Conservation (phyloP, 2,329 filamentous ascomycete species). For the Colletotrichum viniferum region DNA sequence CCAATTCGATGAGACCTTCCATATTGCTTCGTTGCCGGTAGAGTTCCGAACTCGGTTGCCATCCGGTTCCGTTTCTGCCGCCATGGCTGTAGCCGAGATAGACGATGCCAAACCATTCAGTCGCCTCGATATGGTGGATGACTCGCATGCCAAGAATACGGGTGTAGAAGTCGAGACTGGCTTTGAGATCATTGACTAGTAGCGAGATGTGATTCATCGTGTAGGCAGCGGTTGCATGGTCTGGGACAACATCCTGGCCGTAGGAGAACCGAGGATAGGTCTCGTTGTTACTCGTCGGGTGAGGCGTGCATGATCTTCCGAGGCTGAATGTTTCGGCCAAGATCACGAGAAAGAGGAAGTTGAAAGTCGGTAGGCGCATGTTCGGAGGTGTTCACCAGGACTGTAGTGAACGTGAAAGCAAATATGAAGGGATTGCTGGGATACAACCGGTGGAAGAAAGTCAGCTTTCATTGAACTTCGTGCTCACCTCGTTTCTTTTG, state of each 20-base stretch:
- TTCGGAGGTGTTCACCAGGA: accelerated
- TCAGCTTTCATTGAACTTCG: accelerated
- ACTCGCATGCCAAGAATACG: constrained; percentile 37
- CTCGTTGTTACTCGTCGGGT: not conserved
- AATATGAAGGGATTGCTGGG: accelerated
- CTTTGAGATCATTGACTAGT: constrained; percentile 31
- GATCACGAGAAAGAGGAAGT: not conserved
- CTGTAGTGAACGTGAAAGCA: accelerated
- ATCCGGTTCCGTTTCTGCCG: constrained; percentile 39
- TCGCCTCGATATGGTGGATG: constrained; percentile 34
- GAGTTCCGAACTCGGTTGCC: constrained; percentile 35
- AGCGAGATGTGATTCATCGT: constrained; percentile 38
- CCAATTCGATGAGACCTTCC: constrained; percentile 35
- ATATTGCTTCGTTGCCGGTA: constrained; percentile 36
- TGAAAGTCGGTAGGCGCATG: not conserved
- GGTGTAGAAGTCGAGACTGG: constrained; percentile 37
- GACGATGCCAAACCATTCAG: constrained; percentile 31
- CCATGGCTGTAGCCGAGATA: constrained; percentile 40
- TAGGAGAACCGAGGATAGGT: not conserved
- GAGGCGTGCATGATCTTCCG: not conserved
- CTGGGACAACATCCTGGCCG: not conserved
- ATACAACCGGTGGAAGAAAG: not conserved
- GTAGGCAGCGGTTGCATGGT: constrained; percentile 33
- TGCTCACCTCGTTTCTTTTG: not conserved
- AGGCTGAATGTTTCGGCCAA: not conserved